Percentiles rank a stretch among this genome's conserved stretches.
Conservation (phyloP, 106 monocot genomes). For the Xerophyta viscosa region DNA sequence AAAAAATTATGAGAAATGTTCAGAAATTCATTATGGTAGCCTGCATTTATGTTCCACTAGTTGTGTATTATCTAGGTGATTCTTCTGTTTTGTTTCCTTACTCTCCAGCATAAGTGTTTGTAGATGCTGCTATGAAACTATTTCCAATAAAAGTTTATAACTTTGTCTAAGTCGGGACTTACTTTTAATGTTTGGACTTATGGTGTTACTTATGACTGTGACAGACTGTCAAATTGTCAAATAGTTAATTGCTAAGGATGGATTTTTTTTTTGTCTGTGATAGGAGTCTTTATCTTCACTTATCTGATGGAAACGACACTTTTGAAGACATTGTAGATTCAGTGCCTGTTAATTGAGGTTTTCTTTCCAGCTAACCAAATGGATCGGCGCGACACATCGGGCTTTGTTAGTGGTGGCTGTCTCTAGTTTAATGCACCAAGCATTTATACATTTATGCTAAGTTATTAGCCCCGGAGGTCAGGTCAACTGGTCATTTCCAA, state of each 20-base stretch:
- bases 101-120: too few relatives aligned
- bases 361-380: not conserved
- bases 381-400: constrained; percentile 23
- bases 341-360: not conserved
- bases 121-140: too few relatives aligned
- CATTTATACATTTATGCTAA: constrained; percentile 3
- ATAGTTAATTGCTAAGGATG: not conserved
- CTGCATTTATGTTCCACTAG: too few relatives aligned
- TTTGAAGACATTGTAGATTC: not conserved
- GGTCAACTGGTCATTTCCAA: constrained; percentile 19
- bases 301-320: not conserved
- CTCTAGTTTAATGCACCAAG: not conserved
- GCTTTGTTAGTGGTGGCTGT: constrained; percentile 23
- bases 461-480: constrained; percentile 15
- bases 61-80: too few relatives aligned
- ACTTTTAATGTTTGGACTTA: too few relatives aligned
- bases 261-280: not conserved
- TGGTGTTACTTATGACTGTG: not conserved
- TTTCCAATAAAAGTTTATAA: too few relatives aligned
- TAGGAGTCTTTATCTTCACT: not conserved
- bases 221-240: not conserved
- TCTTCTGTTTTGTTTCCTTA: too few relatives aligned
- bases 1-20: too few relatives aligned
- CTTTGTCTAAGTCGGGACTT: too few relatives aligned
- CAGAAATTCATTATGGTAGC: too few relatives aligned